phyloP scores from a whole-genome alignment of 768 basidiomycete species.

The Cystoderma amianthinum region DNA sequence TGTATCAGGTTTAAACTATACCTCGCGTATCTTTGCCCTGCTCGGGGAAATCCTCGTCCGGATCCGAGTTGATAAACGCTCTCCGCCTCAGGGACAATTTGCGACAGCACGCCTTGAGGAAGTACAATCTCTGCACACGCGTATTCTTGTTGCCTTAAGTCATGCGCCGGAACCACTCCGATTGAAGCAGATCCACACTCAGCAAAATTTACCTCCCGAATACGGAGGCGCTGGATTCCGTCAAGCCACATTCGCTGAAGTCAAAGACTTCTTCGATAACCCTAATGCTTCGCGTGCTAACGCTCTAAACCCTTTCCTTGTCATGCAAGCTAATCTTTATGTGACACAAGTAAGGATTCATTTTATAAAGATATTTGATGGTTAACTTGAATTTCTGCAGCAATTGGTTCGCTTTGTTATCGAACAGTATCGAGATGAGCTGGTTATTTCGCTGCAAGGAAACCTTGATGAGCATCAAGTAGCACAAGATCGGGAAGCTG shows the following conservation, averaged over 20 bases:
- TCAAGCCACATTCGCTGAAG: constrained; percentile 80
- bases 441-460: constrained; percentile 62
- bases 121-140: constrained; percentile 70
- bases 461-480: constrained; percentile 56
- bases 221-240: constrained; percentile 68
- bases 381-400: constrained; percentile 30
- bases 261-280: constrained; percentile 89
- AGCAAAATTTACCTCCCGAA: constrained; percentile 46
- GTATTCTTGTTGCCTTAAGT: constrained; percentile 66
- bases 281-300: constrained; percentile 82
- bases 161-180: constrained; percentile 74
- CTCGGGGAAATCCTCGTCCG: constrained; percentile 84
- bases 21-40: constrained; percentile 77
- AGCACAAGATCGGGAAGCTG: constrained; percentile 72
- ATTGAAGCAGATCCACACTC: constrained; percentile 50
- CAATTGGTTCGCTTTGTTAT: constrained; percentile 92
- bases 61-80: constrained; percentile 81
- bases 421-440: constrained; percentile 87
- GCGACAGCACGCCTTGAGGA: constrained; percentile 82
- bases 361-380: neutral
- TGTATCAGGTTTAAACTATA: constrained; percentile 84
- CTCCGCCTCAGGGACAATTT: constrained; percentile 80
- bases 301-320: constrained; percentile 83
- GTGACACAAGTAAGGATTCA: constrained; percentile 70
- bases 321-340: constrained; percentile 89